Evolutionary conservation across 2,329 filamentous ascomycete genomes (phyloP), one percentile per base, ranked within the genome.

Genomic region (Phialophora verrucosa): DNA sequence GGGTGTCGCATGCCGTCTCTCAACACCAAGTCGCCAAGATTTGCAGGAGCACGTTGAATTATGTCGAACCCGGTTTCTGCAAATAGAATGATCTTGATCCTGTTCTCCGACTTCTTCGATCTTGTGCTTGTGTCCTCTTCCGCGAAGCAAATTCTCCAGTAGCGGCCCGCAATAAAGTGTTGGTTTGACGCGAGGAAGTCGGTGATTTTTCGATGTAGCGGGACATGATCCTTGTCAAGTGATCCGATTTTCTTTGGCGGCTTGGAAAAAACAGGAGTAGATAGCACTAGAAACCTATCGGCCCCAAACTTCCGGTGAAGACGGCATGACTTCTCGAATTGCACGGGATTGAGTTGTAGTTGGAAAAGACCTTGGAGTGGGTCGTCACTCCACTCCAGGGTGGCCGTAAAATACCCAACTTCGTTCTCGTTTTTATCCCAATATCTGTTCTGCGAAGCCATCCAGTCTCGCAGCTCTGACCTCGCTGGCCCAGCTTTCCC

Each of bases 261-360:
- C 31, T 12, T 54, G 14, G 63, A 63, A 11, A 75, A 65, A 23
- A 62, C 57, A 38, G 75, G 79, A 3, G 80, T 69, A 1, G 75
- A 78, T 14, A 83, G 57, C 31, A 78, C 77, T 14, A 82, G 70
- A 64, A 83, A 83, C 32, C 81, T 74, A 73, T 83, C 81, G 4
- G 78, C 78, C 4, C 81, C 82, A 69, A 81, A 83, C 32, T 79
- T 77, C 23, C 82, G 76, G 57, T 79, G 76, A 38, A 83, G 79
- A 1, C 82, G 80, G 73, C 80, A 81, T 11, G 79, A 78, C 57
- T 74, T 63, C 23, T 83, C 81, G 4, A 76, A 68, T 58, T 78
- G 79, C 1, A 83, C 70, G 0, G 81, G 77, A 27, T 80, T 79
- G 27, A 82, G 70, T 14, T 62, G 76, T 32, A 83, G 67, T 44